Conservation (phyloP, 108 stramenopile species). For the Skeletonema menzelii region DNA sequence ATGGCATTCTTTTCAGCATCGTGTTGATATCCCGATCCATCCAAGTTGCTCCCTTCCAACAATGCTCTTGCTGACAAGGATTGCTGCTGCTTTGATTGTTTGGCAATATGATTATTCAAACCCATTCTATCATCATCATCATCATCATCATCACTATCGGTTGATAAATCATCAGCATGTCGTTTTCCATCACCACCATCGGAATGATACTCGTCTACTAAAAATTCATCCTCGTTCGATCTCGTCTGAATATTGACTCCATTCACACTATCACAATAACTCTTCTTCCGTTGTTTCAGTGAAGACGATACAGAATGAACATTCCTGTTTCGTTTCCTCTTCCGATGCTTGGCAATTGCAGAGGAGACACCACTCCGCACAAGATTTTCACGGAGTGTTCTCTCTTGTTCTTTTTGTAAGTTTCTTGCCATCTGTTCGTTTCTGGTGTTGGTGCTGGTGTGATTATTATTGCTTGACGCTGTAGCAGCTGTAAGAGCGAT, state of each 20-base stretch:
- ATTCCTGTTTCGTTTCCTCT: conserved; percentile 14
- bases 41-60: conserved; percentile 52
- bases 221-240: conserved; percentile 42
- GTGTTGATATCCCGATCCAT: conserved; percentile 55
- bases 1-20: conserved; percentile 25
- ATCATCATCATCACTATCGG: conserved; percentile 29
- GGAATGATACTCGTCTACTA: conserved; percentile 53
- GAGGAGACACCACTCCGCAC: conserved; percentile 32
- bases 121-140: conserved; percentile 22
- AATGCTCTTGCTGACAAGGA: conserved; percentile 33
- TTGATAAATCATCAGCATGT: background rate
- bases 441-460: background rate
- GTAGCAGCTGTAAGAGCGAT: conserved; percentile 9
- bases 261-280: conserved; percentile 2
- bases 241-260: background rate
- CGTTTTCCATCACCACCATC: conserved; percentile 39
- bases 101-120: conserved; percentile 7
- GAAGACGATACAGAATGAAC: background rate
- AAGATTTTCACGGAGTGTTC: conserved; percentile 40
- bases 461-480: conserved; percentile 4
- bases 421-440: background rate
- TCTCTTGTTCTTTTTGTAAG: conserved; percentile 10
- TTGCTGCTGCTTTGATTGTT: background rate
- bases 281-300: background rate
- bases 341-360: conserved; percentile 32